Conservation (phyloP, 495 filamentous ascomycete genomes). For the Aspergillus steynii region DNA sequence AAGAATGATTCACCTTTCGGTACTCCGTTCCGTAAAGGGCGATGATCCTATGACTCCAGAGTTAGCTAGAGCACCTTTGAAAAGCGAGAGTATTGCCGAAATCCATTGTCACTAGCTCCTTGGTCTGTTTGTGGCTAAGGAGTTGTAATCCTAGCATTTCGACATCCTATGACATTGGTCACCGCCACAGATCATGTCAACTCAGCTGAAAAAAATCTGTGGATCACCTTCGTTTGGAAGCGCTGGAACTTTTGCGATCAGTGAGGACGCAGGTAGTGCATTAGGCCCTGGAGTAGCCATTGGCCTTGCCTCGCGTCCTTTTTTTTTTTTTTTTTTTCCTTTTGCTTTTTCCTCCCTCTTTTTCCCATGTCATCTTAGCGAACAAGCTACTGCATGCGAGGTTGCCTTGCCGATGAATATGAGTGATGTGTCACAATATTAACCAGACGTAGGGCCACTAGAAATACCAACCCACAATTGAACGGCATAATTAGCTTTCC, state of each 20-base stretch:
- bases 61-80: not conserved
- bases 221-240: not conserved
- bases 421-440: constrained; percentile 25
- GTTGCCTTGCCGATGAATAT: constrained; percentile 22
- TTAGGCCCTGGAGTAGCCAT: not conserved
- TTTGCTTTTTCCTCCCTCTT: not conserved
- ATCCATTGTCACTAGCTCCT: not conserved
- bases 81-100: not conserved
- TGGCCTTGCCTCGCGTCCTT: not conserved
- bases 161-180: not conserved
- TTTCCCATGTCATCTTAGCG: constrained; percentile 10
- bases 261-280: not conserved
- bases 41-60: not conserved
- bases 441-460: constrained; percentile 3
- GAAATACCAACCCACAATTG: constrained; percentile 1
- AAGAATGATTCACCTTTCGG: not conserved
- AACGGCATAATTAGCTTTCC: not conserved
- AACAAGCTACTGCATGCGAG: constrained; percentile 24
- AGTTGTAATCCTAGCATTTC: not conserved
- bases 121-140: not conserved
- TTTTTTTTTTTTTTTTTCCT: constrained; percentile 1
- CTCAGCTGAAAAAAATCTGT: not conserved
- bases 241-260: not conserved
- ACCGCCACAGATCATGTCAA: not conserved
- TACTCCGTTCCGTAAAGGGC: not conserved